Base-by-base conservation (phyloP, 352 stramenopile species). In the Aphanomyces invadans region DNA sequence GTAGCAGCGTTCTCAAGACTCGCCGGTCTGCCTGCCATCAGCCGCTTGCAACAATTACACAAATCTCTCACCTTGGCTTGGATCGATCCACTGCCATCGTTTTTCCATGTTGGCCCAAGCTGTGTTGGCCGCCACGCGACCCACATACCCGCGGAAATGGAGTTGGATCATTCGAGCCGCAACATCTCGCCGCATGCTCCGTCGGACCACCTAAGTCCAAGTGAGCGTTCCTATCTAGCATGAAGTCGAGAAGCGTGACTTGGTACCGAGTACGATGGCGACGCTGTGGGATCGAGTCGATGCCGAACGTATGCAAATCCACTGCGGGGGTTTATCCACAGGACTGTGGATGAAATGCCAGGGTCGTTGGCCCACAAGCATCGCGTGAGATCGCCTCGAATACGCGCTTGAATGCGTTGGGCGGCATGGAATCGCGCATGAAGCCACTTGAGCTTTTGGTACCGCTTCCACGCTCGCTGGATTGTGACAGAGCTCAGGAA, bases 11-110 rank as follows among this genome's bases (percentile, higher is more conserved):
- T 3, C 26, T 25, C 10, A 67, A 21, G 2, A 12, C 42, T n/a
- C 3, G 12, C 17, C 33, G 60, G 21, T 67, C 60, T 67, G 57
- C 10, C 12, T 5, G 11, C 9, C 23, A 56, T 33, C 45, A 62
- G 31, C 45, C 19, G 5, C n/a, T 11, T 38, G 17, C 19, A 29
- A 23, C 5, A 45, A 23, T 4, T 10, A 42, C 19, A 19, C 11
- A 62, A 45, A 32, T 38, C 17, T 25, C 29, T 28, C 9, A 57
- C 49, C 29, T 57, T 57, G 49, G 17, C 21, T 67, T 23, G 42
- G 60, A 57, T 67, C 73, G 48, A 92, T 73, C 83, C 83, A 92
- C 62, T 89, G 73, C 83, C 83, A 92, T 21, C 79, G 73, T 53
- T 72, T 78, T n/a, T 89, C 56, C 78, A 89, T 91, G 4, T 46